A percentile compares a stretch with the other conserved stretches of the same genome.
Conservation (phyloP, 2,329 filamentous ascomycete species). For the Beauveria scarabaeidicola region DNA sequence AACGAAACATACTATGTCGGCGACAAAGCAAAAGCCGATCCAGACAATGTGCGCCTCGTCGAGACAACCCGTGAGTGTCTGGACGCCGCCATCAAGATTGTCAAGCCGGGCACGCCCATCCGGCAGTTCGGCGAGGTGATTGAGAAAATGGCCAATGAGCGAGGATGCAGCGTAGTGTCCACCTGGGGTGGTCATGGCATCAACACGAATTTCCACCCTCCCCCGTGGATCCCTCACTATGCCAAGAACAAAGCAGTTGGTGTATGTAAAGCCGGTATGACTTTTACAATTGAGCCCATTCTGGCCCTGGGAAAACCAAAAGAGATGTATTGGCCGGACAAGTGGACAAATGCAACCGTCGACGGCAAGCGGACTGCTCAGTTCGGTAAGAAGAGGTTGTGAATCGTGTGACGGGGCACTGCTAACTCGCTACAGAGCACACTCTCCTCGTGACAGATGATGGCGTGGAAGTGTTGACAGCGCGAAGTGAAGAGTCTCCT, state of each 20-base stretch:
- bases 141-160: slow-evolving; percentile 83
- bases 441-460: slow-evolving; percentile 75
- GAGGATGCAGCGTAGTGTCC: slow-evolving; percentile 81
- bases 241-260: slow-evolving; percentile 97
- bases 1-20: slow-evolving; percentile 99
- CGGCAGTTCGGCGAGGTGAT: slow-evolving; percentile 90
- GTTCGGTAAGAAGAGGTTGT: slow-evolving; percentile 55
- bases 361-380: slow-evolving; percentile 89
- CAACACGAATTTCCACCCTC: slow-evolving; percentile 86
- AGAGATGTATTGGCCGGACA: slow-evolving; percentile 95
- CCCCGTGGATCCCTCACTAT: slow-evolving; percentile 93
- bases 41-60: slow-evolving; percentile 81
- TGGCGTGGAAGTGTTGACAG: slow-evolving; percentile 74
- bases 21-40: slow-evolving; percentile 72
- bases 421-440: slow-evolving; percentile 50
- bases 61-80: slow-evolving; percentile 85
- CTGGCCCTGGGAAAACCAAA: slow-evolving; percentile 83
- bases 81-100: slow-evolving; percentile 76
- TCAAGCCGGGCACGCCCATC: slow-evolving; percentile 89
- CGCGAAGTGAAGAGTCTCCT: slow-evolving; percentile 61
- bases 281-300: slow-evolving; percentile 99
- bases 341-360: slow-evolving; percentile 92
- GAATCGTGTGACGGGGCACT: background rate
- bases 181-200: slow-evolving; percentile 96
- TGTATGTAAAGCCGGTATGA: slow-evolving; percentile 90